Evolutionary conservation across 129 eudicot genomes (phyloP), one percentile per base, ranked within the genome.

Genomic region (Kitagawia praeruptora): DNA sequence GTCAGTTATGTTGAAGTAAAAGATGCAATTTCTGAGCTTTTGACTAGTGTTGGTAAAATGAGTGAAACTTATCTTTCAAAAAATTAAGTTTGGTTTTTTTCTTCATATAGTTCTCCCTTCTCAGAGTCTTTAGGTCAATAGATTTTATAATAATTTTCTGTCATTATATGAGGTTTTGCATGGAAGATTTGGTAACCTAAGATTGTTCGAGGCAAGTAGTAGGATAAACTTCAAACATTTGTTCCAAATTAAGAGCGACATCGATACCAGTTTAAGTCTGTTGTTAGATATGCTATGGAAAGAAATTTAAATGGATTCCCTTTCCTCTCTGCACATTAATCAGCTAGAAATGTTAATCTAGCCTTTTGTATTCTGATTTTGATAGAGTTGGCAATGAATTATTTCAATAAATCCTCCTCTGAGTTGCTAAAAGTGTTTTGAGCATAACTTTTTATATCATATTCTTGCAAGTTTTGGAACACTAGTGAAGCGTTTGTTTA

Each of bases 401-500:
- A 46, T 46, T 46, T 10, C 11, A 44, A 46, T 46, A 11, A 46
- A 46, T 83, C 90, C 85, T 84, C 88, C 12, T 92, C 90, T 42
- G 92, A 87, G 41, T 90, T 88, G 44, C 90, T 88, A 28, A 86
- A 46, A 89, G 75, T 49, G 37, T 23, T 66, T 37, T 40, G 37
- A 75, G 34, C 9, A 21, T 80, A 58, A 28, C 28, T 58, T 81
- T 16, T 78, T 75, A 25, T 75, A 82, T 85, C 85, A 80, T 88
- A 80, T 21, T 42, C 21, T 53, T 88, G 81, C 87, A 90, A 80
- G 83, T 85, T 88, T 76, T 88, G 96, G 75, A 85, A 86, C 81
- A 82, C 83, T 74, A 71, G 25, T 1, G 89, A 81, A 16, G 85
- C 46, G 80, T 77, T 82, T 70, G 82, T 78, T n/a, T 86, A 38